Percentiles rank a stretch among this genome's conserved stretches.
Evolutionary conservation across 2,329 filamentous ascomycete species (phyloP).

Genomic region (Claviceps arundinis): DNA sequence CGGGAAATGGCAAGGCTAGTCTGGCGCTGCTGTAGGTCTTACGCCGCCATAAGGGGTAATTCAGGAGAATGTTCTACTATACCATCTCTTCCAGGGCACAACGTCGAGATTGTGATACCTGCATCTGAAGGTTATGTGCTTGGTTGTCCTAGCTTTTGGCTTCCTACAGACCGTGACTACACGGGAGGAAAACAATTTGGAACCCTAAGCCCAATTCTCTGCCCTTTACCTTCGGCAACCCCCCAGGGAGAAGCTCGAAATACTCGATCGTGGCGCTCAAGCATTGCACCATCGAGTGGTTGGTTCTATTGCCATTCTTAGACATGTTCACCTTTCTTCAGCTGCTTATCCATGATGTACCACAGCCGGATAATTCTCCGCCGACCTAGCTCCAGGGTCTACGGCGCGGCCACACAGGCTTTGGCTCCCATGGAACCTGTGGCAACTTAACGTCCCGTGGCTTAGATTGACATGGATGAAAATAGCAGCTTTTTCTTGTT

Average conservation of each 20-base stretch:
- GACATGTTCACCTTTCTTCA: not conserved
- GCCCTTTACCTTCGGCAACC: not conserved
- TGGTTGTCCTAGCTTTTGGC: not conserved
- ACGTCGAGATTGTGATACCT: not conserved
- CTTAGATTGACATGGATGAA: no score
- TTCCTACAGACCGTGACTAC: not conserved
- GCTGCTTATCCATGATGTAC: not conserved
- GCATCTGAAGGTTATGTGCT: not conserved
- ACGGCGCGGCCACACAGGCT: slow-evolving; percentile 5
- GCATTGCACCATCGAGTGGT: no score
- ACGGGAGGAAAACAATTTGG: not conserved
- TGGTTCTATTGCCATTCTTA: not conserved
- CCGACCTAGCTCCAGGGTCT: not conserved
- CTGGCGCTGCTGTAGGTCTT: slow-evolving; percentile 10
- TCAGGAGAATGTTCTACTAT: not conserved
- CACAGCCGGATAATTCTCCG: not conserved
- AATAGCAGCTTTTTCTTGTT: no score
- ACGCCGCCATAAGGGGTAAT: slow-evolving; percentile 4
- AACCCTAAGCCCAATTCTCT: not conserved
- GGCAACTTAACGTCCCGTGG: no score
- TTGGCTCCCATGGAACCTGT: no score
- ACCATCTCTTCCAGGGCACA: not conserved
- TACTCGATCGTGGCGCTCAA: not conserved
- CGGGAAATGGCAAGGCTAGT: slow-evolving; percentile 5
- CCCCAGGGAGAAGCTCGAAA: not conserved